Base-by-base conservation (phyloP, 768 basidiomycete genomes). In the Lyophyllum shimeji region DNA sequence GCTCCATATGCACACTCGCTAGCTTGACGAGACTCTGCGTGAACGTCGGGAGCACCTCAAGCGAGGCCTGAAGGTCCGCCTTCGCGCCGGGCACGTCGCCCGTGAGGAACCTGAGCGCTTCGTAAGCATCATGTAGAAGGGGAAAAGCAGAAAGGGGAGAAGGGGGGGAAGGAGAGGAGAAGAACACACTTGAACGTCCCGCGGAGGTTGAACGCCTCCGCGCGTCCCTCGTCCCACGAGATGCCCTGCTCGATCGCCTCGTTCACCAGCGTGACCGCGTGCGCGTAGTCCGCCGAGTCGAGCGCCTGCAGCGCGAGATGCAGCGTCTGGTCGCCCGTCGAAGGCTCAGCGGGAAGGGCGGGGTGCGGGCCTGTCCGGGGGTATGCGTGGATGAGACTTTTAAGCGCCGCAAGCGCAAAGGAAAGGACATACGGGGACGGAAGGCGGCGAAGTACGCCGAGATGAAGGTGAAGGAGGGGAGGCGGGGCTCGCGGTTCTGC, bases 361-460 rank as follows among this genome's bases (percentile, higher is more conserved):
- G 90, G 94, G 42, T 82, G 78, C 7, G 87, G 71, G 44, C 85
- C 89, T 92, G 64, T 1, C n/a, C n/a, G n/a, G 52, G 20, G 51
- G 39, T 40, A n/a, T n/a, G n/a, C n/a, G n/a, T n/a, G n/a, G n/a
- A n/a, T n/a, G n/a, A n/a, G n/a, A n/a, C n/a, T n/a, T n/a, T n/a
- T n/a, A n/a, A n/a, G n/a, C n/a, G n/a, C n/a, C n/a, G 13, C 24
- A 29, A 42, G 13, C 29, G 2, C n/a, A 37, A 9, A 23, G n/a
- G 9, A 34, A 43, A 29, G 18, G 50, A 40, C 89, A 62, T 63
- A 91, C 93, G 87, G 54, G 87, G 77, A 60, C 97, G 86, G 89
- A 98, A 98, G 8, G 97, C 97, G 56, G 93, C 89, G 68, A 98
- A 94, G 76, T 98, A 99, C 0, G 96, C 91, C 12, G 89, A 87